A percentile compares a stretch with the other conserved stretches of the same genome.
Conservation (phyloP, 75 land plant genomes). For the Pinus taeda region DNA sequence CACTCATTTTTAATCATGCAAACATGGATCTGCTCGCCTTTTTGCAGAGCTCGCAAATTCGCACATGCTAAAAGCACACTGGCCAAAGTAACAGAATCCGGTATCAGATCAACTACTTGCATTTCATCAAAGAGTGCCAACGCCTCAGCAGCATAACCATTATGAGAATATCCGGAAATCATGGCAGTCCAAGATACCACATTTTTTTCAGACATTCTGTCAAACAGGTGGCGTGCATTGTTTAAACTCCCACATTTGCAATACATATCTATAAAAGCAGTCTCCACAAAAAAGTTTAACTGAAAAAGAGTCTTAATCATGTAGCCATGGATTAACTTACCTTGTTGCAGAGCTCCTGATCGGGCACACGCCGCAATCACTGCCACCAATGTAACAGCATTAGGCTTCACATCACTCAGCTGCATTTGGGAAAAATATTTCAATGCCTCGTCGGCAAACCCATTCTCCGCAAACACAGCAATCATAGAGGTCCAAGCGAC, state of each 20-base stretch:
- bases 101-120: not conserved
- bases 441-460: conserved; percentile 10
- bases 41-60: not conserved
- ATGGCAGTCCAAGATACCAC: conserved; percentile 2
- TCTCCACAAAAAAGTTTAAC: conserved; percentile 8
- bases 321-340: conserved; percentile 13
- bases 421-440: conserved; percentile 15
- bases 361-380: conserved; percentile 16
- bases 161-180: not conserved
- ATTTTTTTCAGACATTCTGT: not conserved
- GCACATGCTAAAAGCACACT: conserved; percentile 10
- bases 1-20: too few species aligned
- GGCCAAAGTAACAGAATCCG: conserved; percentile 13
- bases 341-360: conserved; percentile 6
- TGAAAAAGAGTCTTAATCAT: conserved; percentile 10
- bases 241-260: conserved; percentile 13
- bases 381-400: conserved; percentile 16
- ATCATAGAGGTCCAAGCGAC: conserved; percentile 30
- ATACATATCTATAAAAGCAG: conserved; percentile 21
- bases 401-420: conserved; percentile 11
- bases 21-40: too few species aligned
- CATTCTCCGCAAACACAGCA: conserved; percentile 20
- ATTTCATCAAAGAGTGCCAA: conserved; percentile 2
- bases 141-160: not conserved
- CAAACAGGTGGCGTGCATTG: not conserved